Evolutionary conservation across 768 basidiomycete genomes (phyloP).

Genomic region (Dacryopinax spathularia): DNA sequence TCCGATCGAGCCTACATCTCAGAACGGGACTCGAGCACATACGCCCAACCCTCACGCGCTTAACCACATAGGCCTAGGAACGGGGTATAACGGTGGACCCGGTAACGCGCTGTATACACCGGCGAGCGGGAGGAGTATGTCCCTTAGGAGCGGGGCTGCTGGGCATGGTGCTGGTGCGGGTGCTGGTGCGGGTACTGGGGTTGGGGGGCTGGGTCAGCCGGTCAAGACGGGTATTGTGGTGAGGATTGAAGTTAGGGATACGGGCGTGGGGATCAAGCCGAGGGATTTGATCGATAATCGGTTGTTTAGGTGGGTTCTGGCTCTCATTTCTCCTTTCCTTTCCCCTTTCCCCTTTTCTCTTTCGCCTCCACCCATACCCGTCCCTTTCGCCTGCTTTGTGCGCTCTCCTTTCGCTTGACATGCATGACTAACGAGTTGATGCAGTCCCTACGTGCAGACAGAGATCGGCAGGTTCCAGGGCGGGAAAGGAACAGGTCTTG

Average conservation of each 20-base stretch:
- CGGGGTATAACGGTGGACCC: not conserved
- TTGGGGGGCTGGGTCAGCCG: conserved; percentile 6
- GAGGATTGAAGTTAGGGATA: conserved; percentile 31
- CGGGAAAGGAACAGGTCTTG: conserved; percentile 32
- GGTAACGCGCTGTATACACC: not conserved
- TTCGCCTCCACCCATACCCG: too few relatives aligned
- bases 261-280: conserved; percentile 29
- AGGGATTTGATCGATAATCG: conserved; percentile 25
- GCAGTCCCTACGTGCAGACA: conserved; percentile 25
- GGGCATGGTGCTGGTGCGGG: too few relatives aligned
- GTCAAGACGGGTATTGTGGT: conserved; percentile 20
- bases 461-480: conserved; percentile 32
- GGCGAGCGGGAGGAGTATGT: not conserved
- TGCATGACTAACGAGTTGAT: not conserved
- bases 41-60: too few relatives aligned
- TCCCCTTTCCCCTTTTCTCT: too few relatives aligned
- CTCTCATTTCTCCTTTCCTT: conserved; percentile 5
- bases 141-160: conserved; percentile 7
- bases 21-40: too few relatives aligned
- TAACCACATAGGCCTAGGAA: not conserved
- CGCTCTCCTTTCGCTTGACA: not conserved
- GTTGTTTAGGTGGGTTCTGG: conserved; percentile 14
- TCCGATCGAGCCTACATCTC: too few relatives aligned
- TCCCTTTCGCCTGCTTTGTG: too few relatives aligned
- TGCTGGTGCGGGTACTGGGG: too few relatives aligned